Conservation (phyloP, 495 filamentous ascomycete genomes). For the Annulohypoxylon maeteangense region DNA sequence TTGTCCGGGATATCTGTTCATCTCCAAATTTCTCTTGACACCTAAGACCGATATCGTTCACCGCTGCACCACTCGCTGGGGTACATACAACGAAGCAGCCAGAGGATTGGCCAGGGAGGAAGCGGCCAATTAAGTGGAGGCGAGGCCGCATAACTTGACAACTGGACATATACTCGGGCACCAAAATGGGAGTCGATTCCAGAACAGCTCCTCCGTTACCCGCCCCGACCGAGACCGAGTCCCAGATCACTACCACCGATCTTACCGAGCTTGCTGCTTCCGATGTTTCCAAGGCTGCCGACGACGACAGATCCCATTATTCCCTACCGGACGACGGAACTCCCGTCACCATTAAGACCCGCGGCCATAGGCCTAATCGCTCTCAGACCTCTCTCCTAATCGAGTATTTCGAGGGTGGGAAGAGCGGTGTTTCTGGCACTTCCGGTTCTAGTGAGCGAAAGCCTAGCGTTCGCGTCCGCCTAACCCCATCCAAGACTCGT, state of each 20-base stretch:
- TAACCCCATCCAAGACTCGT: constrained; percentile 78
- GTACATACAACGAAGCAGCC: constrained; percentile 27
- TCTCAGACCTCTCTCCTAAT: constrained; percentile 96
- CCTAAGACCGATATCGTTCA: constrained; percentile 24
- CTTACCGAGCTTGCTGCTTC: constrained; percentile 69
- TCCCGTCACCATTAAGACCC: constrained; percentile 86
- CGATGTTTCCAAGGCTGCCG: constrained; percentile 84
- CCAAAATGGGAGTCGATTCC: constrained; percentile 77
- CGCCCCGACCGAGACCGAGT: constrained; percentile 82
- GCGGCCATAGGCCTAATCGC: constrained; percentile 68
- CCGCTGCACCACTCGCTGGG: constrained; percentile 35
- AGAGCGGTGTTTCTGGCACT: constrained; percentile 62
- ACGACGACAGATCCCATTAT: constrained; percentile 71
- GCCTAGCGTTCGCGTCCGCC: constrained; percentile 93
- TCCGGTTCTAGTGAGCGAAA: constrained; percentile 59
- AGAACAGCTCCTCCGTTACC: constrained; percentile 73
- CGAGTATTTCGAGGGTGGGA: constrained; percentile 96
- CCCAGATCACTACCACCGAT: constrained; percentile 54
- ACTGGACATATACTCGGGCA: constrained; percentile 35
- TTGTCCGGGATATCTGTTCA: constrained; percentile 11
- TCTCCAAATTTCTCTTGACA: constrained; percentile 13
- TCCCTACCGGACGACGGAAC: constrained; percentile 96
- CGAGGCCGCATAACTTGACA: constrained; percentile 37
- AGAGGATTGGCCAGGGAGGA: constrained; percentile 40
- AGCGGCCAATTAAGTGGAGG: constrained; percentile 38